Evolutionary conservation across 2,329 filamentous ascomycete species (phyloP).

Genomic region (Aspergillus flavus): DNA sequence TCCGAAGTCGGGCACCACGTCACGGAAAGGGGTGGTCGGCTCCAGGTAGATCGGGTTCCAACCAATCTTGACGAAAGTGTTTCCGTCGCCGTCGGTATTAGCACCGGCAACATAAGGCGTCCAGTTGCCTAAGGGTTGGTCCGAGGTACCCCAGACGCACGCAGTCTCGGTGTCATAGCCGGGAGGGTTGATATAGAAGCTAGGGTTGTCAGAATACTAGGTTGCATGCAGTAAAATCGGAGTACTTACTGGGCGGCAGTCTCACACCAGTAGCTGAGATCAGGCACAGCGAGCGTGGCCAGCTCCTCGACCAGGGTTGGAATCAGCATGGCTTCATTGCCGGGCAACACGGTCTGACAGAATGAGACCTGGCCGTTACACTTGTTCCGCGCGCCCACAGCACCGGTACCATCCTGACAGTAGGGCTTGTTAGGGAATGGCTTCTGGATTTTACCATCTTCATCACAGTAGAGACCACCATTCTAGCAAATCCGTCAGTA

Average conservation of each 20-base stretch:
- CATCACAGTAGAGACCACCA: constrained; percentile 73
- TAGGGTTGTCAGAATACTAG: constrained; percentile 32
- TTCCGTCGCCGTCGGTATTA: constrained; percentile 66
- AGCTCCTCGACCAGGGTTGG: constrained; percentile 66
- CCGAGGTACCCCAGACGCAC: constrained; percentile 71
- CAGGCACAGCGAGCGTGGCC: constrained; percentile 70
- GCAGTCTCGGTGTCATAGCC: constrained; percentile 62
- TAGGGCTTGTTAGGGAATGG: constrained; percentile 69
- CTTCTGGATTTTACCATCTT: constrained; percentile 66
- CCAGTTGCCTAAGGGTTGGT: constrained; percentile 73
- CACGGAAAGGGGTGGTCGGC: constrained; percentile 53
- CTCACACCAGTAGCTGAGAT: constrained; percentile 67
- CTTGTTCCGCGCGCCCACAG: constrained; percentile 68
- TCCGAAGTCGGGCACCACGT: constrained; percentile 65
- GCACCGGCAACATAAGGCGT: constrained; percentile 74
- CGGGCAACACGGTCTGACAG: constrained; percentile 78
- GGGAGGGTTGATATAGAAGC: constrained; percentile 78
- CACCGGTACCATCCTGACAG: constrained; percentile 69
- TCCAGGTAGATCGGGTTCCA: constrained; percentile 76
- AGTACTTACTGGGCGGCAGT: constrained; percentile 74
- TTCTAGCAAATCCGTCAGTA: constrained; percentile 53
- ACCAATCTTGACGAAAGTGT: constrained; percentile 74
- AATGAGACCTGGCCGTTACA: constrained; percentile 64
- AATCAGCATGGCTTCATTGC: constrained; percentile 81
- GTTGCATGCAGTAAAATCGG: neutral